Conservation (phyloP, 1,284 basidiomycete genomes). For the Inonotus obliquus region DNA sequence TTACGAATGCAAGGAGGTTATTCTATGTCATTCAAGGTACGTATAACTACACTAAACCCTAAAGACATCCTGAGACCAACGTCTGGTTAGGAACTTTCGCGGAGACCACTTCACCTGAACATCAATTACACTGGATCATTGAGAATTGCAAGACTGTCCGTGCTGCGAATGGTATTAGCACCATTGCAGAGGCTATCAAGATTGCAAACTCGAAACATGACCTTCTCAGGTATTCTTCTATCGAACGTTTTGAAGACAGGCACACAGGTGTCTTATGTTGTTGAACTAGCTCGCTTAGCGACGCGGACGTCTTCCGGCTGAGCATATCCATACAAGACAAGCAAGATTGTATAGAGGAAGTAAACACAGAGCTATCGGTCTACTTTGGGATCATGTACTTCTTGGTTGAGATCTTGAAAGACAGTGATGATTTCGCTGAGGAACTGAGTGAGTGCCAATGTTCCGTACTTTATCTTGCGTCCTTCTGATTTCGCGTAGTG, state of each 20-base stretch:
- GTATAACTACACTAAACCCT: slow-evolving; percentile 18
- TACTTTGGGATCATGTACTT: slow-evolving; percentile 93
- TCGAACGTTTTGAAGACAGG: background rate
- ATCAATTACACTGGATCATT: slow-evolving; percentile 94
- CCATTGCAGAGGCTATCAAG: slow-evolving; percentile 85
- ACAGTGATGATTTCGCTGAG: slow-evolving; percentile 89
- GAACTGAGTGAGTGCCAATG: slow-evolving; percentile 75
- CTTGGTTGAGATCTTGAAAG: slow-evolving; percentile 87
- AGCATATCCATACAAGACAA: slow-evolving; percentile 67
- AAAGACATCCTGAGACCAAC: slow-evolving; percentile 22
- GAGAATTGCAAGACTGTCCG: slow-evolving; percentile 90
- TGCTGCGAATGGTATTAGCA: slow-evolving; percentile 78
- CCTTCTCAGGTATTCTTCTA: slow-evolving; percentile 56
- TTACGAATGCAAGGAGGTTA: slow-evolving; percentile 81
- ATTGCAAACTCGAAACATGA: slow-evolving; percentile 89
- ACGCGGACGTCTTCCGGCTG: slow-evolving; percentile 64
- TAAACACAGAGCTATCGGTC: slow-evolving; percentile 86
- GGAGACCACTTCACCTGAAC: slow-evolving; percentile 86
- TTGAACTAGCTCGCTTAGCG: slow-evolving; percentile 52
- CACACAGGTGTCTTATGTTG: background rate
- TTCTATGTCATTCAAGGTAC: slow-evolving; percentile 90
- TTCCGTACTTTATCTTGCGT: slow-evolving; percentile 12
- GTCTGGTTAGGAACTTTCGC: slow-evolving; percentile 75
- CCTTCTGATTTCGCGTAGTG: slow-evolving; percentile 49
- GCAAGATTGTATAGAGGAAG: slow-evolving; percentile 78